Base-by-base conservation (phyloP, 257 asterid species). In the Lantana camara region DNA sequence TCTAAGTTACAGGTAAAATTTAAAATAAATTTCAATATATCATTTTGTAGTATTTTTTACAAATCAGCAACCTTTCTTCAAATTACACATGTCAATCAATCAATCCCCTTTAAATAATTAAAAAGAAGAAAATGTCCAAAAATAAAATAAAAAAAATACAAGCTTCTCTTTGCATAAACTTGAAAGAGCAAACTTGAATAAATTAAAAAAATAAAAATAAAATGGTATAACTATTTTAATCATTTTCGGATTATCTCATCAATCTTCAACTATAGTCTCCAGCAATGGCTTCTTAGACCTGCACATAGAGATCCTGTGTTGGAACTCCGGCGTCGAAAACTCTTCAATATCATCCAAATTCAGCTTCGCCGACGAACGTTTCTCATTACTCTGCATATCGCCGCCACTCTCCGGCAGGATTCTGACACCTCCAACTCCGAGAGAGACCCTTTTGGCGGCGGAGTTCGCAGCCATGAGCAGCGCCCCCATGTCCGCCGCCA, bases 241-340 rank as follows among this genome's bases (percentile, higher is more conserved):
- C 37, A 15, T 0, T 16, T 29, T 32, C 34, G 15, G 34, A 38
- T 74, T 57, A 73, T 80, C 83, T 72, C 37, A 52, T 9, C 89
- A 83, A 49, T 91, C 95, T 81, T 91, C 96, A 19, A 63, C 73
- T 60, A 91, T 91, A 2, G 97, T 91, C 82, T 85, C 97, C 77
- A 91, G 70, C 83, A 88, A 61, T 24, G 97, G 97, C 68, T 88
- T 91, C 86, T 85, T 91, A 21, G 97, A 91, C 65, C 97, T 68
- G 78, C 86, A 77, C 77, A 80, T 53, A 0, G 93, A 80, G 71
- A 84, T 24, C 35, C 85, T 76, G 8, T 80, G 85, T 75, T 75
- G 75, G 46, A 85, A 82, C 65, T 88, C 87, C 60, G 80, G 79
- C 61, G 69, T 64, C 42, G 79, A 73, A 42, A 76, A 70, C 29